Conservation (phyloP, 495 filamentous ascomycete genomes). For the Talaromyces nanjingensis region DNA sequence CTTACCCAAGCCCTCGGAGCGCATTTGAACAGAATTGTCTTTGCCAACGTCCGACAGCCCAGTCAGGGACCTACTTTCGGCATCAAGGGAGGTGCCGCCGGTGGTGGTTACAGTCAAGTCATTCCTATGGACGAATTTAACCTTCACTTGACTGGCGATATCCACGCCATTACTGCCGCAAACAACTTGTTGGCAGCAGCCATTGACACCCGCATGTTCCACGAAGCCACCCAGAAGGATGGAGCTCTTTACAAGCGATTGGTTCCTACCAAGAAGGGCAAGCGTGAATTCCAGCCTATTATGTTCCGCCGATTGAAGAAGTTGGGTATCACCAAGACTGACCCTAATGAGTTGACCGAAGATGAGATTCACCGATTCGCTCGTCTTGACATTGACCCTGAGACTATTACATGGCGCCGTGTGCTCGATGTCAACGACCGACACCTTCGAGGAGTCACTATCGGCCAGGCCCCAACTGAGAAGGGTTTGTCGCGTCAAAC, state of each 20-base stretch:
- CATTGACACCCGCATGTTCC: slow-evolving; percentile 97
- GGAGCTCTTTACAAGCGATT: slow-evolving; percentile 81
- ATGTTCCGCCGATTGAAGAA: slow-evolving; percentile 92
- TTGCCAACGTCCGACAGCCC: slow-evolving; percentile 95
- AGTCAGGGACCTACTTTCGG: slow-evolving; percentile 97
- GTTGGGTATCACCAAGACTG: slow-evolving; percentile 89
- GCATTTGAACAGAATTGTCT: slow-evolving; percentile 77
- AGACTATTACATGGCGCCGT: slow-evolving; percentile 93
- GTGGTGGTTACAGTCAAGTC: slow-evolving; percentile 96
- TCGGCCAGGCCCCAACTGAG: slow-evolving; percentile 84
- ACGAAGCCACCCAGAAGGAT: slow-evolving; percentile 91
- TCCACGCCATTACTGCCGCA: slow-evolving; percentile 93
- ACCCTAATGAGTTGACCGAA: slow-evolving; percentile 80
- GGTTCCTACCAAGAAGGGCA: slow-evolving; percentile 84
- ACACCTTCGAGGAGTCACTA: slow-evolving; percentile 78
- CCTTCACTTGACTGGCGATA: slow-evolving; percentile 93
- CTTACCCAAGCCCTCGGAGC: slow-evolving; percentile 89
- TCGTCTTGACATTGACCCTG: slow-evolving; percentile 89
- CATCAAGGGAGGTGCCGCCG: slow-evolving; percentile 96
- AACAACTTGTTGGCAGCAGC: slow-evolving; percentile 98
- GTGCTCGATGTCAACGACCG: slow-evolving; percentile 97
- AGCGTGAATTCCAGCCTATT: slow-evolving; percentile 75
- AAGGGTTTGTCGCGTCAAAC: slow-evolving; percentile 79
- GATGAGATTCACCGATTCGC: slow-evolving; percentile 87
- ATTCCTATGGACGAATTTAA: slow-evolving; percentile 99